A percentile compares a stretch with the other conserved stretches of the same genome.
Evolutionary conservation across 306 rosid species (phyloP).

Genomic region (Dalbergia cultrata): DNA sequence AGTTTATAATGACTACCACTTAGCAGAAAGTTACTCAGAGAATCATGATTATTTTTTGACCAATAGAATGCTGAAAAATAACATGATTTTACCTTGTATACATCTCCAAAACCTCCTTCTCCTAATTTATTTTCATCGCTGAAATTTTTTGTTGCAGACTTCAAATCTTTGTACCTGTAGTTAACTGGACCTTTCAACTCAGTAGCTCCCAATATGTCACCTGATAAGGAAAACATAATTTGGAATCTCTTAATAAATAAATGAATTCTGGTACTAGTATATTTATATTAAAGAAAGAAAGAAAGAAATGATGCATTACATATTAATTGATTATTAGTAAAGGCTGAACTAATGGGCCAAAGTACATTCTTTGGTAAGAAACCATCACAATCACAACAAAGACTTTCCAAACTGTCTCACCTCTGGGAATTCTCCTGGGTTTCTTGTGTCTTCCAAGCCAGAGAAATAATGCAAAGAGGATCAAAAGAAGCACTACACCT

Average conservation of each 20-base stretch:
- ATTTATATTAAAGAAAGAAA: background rate
- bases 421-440: constrained; percentile 56
- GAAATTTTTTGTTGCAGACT: constrained; percentile 67
- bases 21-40: background rate
- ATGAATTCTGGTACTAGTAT: background rate
- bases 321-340: background rate
- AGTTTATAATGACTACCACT: background rate
- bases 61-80: constrained; percentile 7
- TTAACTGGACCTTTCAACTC: constrained; percentile 69
- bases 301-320: background rate
- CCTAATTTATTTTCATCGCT: constrained; percentile 71
- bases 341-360: constrained; percentile 25
- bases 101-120: constrained; percentile 85
- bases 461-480: constrained; percentile 55
- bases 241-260: background rate
- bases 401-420: constrained; percentile 48
- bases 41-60: background rate
- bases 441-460: constrained; percentile 52
- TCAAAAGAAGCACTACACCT: constrained; percentile 60
- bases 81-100: constrained; percentile 61
- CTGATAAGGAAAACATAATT: constrained; percentile 39
- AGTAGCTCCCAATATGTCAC: constrained; percentile 72
- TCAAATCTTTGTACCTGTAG: constrained; percentile 67
- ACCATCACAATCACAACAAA: background rate
- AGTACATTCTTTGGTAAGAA: constrained; percentile 30